Evolutionary conservation across 768 basidiomycete species (phyloP).

Genomic region (Psilocybe azurescens): DNA sequence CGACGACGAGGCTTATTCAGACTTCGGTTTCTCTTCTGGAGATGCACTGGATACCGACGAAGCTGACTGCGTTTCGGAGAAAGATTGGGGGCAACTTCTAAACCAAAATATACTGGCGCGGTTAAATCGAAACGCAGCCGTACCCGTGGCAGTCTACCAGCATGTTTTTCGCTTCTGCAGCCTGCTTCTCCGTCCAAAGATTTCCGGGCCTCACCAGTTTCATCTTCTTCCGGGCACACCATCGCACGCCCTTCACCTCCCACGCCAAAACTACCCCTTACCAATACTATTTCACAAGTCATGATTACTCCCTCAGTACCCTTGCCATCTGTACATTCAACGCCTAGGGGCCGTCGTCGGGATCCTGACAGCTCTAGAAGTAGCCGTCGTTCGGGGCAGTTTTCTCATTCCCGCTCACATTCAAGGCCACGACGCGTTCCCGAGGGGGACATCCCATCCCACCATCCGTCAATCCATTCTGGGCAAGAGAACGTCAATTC

Average conservation of each 20-base stretch:
- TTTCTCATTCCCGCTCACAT: conserved; percentile 42
- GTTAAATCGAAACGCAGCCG: conserved; percentile 54
- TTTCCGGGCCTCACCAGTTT: conserved; percentile 44
- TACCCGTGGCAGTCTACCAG: conserved; percentile 76
- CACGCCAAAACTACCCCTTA: conserved; percentile 56
- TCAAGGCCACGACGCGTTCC: conserved; percentile 42
- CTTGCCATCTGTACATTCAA: conserved; percentile 39
- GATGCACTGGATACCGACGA: conserved; percentile 42
- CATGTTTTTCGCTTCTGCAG: conserved; percentile 77
- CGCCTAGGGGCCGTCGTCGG: conserved; percentile 60
- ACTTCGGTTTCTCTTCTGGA: conserved; percentile 42
- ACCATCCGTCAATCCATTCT: background rate
- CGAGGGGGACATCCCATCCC: conserved; percentile 12
- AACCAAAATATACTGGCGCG: conserved; percentile 28
- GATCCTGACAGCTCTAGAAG: conserved; percentile 38
- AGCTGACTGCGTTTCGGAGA: conserved; percentile 28
- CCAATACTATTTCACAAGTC: conserved; percentile 32
- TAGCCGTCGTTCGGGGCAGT: conserved; percentile 36
- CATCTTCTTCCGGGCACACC: conserved; percentile 53
- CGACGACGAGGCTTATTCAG: conserved; percentile 51
- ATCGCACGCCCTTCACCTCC: conserved; percentile 60
- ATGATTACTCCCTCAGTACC: conserved; percentile 26
- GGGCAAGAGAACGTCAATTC: background rate
- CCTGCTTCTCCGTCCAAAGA: conserved; percentile 44
- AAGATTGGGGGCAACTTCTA: conserved; percentile 27